Conservation (phyloP, 2,329 filamentous ascomycete species). For the Apiospora saccharicola region DNA sequence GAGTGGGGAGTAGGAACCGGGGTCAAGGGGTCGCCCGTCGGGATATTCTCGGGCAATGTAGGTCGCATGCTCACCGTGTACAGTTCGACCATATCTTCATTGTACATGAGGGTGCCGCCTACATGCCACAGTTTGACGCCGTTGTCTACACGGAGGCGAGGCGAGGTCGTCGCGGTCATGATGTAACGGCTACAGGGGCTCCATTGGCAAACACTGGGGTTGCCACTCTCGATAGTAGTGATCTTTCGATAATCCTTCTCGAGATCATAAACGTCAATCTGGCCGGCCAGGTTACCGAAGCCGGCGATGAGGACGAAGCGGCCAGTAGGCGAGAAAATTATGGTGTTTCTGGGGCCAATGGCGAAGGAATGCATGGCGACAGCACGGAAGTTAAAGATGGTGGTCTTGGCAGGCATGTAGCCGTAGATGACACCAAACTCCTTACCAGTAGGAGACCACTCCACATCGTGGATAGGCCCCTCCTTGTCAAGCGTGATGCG, state of each 20-base stretch:
- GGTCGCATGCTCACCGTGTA: slow-evolving; percentile 93
- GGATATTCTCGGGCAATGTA: slow-evolving; percentile 65
- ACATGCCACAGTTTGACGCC: slow-evolving; percentile 96
- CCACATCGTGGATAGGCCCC: slow-evolving; percentile 95
- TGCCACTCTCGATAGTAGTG: slow-evolving; percentile 92
- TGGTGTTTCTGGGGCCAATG: slow-evolving; percentile 89
- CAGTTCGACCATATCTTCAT: slow-evolving; percentile 91
- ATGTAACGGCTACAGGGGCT: slow-evolving; percentile 95
- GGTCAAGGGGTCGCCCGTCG: slow-evolving; percentile 73
- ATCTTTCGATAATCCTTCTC: slow-evolving; percentile 94
- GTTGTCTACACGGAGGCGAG: slow-evolving; percentile 94
- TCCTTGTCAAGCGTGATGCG: slow-evolving; percentile 94
- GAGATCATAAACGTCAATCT: slow-evolving; percentile 97
- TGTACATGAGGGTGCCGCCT: slow-evolving; percentile 88
- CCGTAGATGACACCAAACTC: slow-evolving; percentile 98
- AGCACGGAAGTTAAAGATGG: slow-evolving; percentile 93
- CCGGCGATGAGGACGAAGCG: slow-evolving; percentile 93
- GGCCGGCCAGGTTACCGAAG: slow-evolving; percentile 95
- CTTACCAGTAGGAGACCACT: slow-evolving; percentile 98
- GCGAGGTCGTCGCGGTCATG: slow-evolving; percentile 96
- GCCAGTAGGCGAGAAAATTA: slow-evolving; percentile 91
- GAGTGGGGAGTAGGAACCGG: slow-evolving; percentile 80
- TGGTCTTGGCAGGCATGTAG: slow-evolving; percentile 99
- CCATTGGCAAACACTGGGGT: slow-evolving; percentile 96
- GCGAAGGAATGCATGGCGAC: slow-evolving; percentile 85